These are phyloP conservation scores for Ilyonectria robusta DNA, from an alignment of 2,329 filamentous ascomycete genomes.

Conservation along the genomic window DNA sequence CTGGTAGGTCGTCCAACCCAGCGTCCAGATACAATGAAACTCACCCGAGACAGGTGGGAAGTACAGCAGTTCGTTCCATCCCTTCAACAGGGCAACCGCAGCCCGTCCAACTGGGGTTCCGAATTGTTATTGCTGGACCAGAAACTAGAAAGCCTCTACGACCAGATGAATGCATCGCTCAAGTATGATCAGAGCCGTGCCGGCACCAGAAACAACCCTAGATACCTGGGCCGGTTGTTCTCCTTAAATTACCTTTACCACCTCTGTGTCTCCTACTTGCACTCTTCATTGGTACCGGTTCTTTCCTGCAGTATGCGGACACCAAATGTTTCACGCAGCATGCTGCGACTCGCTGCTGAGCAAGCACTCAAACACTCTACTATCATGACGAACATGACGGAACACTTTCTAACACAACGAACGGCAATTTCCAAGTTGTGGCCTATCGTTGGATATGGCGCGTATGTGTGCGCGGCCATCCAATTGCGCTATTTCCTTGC, in stretches of 20 bases:
- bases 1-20: not conserved
- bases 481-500: not conserved
- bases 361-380: slow-evolving; percentile 1
- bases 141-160: not conserved
- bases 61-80: not conserved
- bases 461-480: slow-evolving; percentile 3
- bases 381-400: not conserved
- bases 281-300: not conserved
- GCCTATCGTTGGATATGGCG: slow-evolving; percentile 1
- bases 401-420: not conserved
- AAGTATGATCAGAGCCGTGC: not conserved
- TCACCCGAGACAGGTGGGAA: not conserved
- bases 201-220: not conserved
- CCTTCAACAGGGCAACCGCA: not conserved
- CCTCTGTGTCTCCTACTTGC: not conserved
- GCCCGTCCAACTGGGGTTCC: not conserved
- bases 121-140: not conserved
- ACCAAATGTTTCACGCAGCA: not conserved
- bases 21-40: not conserved
- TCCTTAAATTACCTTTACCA: slow-evolving; percentile 3
- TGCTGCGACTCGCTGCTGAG: slow-evolving; percentile 1
- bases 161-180: not conserved
- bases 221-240: not conserved
- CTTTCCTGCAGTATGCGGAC: not conserved
- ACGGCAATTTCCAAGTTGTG: not conserved